Evolutionary conservation across 768 basidiomycete species (phyloP).

Genomic region (Chiua virens): DNA sequence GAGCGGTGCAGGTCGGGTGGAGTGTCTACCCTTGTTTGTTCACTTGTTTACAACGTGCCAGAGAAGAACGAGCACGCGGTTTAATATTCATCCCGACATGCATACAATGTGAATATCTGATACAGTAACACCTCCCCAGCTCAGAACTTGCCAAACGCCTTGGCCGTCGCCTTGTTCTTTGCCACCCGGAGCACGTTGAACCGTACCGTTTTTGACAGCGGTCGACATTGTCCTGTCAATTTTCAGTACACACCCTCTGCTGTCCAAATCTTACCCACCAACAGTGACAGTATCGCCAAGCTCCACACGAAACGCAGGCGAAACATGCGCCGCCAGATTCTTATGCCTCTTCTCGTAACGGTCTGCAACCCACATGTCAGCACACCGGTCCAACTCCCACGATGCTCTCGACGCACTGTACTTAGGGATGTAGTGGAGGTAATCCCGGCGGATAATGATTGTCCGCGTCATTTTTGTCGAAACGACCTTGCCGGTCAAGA

Average conservation of each 20-base stretch:
- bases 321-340: constrained; percentile 95
- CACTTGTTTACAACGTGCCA: constrained; percentile 30
- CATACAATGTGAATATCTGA: constrained; percentile 15
- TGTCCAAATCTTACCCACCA: constrained; percentile 52
- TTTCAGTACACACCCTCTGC: neutral
- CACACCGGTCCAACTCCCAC: neutral
- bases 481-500: constrained; percentile 95
- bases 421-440: constrained; percentile 97
- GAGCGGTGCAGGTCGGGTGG: constrained; percentile 26
- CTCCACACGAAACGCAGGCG: constrained; percentile 98
- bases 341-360: constrained; percentile 99
- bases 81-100: constrained; percentile 19
- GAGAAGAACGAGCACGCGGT: neutral
- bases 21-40: constrained; percentile 34
- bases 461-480: constrained; percentile 99
- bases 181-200: constrained; percentile 98
- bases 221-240: constrained; percentile 88
- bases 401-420: constrained; percentile 69
- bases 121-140: constrained; percentile 14
- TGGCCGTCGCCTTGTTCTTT: constrained; percentile 88
- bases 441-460: constrained; percentile 92
- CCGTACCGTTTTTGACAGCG: constrained; percentile 97
- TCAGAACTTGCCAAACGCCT: constrained; percentile 95
- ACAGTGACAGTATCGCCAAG: constrained; percentile 93
- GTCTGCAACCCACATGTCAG: constrained; percentile 47